These are phyloP conservation scores for Aspergillus coremiiformis DNA, from an alignment of 495 filamentous ascomycete species.

Conservation along the genomic window DNA sequence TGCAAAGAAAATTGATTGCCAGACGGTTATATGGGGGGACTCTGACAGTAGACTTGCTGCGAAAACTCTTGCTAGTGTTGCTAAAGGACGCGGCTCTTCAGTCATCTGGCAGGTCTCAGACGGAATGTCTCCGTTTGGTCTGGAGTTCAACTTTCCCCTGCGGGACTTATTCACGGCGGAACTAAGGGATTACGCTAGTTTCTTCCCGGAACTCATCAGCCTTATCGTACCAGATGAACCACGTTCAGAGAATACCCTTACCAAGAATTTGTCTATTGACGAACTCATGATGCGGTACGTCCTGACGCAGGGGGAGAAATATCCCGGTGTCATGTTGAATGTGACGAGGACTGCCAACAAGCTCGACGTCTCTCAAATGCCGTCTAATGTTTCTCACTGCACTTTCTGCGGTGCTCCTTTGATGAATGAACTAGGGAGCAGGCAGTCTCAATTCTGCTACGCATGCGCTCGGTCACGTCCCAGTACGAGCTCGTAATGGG, in stretches of 20 bases:
- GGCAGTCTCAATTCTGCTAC: slow-evolving; percentile 42
- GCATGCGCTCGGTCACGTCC: slow-evolving; percentile 49
- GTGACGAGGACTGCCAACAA: slow-evolving; percentile 83
- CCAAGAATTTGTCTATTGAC: slow-evolving; percentile 73
- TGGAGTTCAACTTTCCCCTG: slow-evolving; percentile 61
- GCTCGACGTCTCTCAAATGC: slow-evolving; percentile 37
- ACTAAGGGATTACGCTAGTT: slow-evolving; percentile 52
- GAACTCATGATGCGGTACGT: slow-evolving; percentile 87
- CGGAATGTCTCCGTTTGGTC: slow-evolving; percentile 53
- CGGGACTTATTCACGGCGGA: slow-evolving; percentile 80
- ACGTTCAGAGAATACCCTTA: slow-evolving; percentile 43
- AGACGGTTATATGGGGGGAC: slow-evolving; percentile 72
- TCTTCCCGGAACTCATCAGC: slow-evolving; percentile 45
- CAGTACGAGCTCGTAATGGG: slow-evolving; percentile 34
- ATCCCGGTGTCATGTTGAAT: slow-evolving; percentile 88
- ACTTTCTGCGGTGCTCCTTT: slow-evolving; percentile 39
- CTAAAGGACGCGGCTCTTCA: slow-evolving; percentile 80
- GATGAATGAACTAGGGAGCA: slow-evolving; percentile 12
- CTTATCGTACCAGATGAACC: slow-evolving; percentile 40
- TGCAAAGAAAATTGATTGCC: slow-evolving; percentile 52
- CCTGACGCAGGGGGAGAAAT: slow-evolving; percentile 74
- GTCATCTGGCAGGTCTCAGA: slow-evolving; percentile 78
- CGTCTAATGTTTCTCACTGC: slow-evolving; percentile 19
- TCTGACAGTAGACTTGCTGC: slow-evolving; percentile 83
- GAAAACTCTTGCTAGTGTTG: slow-evolving; percentile 75